Percentiles rank a stretch among this genome's conserved stretches.
These are phyloP conservation scores for Cutaneotrichosporon cavernicola DNA, from an alignment of 1,284 basidiomycete species.

Conservation along the genomic window DNA sequence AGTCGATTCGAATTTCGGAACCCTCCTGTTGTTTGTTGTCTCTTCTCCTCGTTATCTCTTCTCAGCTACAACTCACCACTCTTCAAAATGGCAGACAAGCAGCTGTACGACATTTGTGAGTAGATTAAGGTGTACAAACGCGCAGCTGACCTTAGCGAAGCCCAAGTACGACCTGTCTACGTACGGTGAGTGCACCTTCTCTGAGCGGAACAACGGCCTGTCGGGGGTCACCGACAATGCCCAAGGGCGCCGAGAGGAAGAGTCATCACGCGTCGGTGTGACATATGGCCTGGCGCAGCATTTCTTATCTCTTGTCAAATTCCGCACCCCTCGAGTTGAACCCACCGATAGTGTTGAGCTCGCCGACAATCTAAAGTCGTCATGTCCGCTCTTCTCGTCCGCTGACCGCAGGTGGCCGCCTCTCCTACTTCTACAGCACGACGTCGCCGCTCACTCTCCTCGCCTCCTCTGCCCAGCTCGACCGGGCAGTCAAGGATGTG, in stretches of 20 bases:
- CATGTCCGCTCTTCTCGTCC: no score
- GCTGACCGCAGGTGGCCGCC: slow-evolving; percentile 50
- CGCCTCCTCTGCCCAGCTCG: slow-evolving; percentile 50
- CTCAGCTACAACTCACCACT: slow-evolving; percentile 4
- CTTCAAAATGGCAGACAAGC: slow-evolving; percentile 8
- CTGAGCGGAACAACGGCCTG: neutral
- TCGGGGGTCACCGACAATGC: neutral
- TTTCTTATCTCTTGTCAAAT: no score
- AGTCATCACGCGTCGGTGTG: no score
- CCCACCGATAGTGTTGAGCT: no score
- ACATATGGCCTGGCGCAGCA: no score
- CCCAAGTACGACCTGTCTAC: slow-evolving; percentile 44
- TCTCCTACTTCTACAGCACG: slow-evolving; percentile 57
- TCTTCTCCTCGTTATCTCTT: neutral
- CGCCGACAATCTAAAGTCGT: no score
- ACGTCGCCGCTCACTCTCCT: slow-evolving; percentile 59
- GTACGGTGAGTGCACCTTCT: slow-evolving; percentile 30
- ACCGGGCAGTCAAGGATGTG: slow-evolving; percentile 47
- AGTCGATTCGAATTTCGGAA: slow-evolving; percentile 5
- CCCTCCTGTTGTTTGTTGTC: no score
- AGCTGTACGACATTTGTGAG: slow-evolving; percentile 39
- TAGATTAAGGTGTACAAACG: neutral
- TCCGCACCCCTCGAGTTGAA: no score
- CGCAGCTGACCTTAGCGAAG: slow-evolving; percentile 29
- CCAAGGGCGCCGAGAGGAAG: neutral